Percentiles rank a stretch among this genome's conserved stretches.
These are phyloP conservation scores for Basipetospora chlamydospora DNA, from an alignment of 2,329 filamentous ascomycete genomes.

Conservation along the genomic window DNA sequence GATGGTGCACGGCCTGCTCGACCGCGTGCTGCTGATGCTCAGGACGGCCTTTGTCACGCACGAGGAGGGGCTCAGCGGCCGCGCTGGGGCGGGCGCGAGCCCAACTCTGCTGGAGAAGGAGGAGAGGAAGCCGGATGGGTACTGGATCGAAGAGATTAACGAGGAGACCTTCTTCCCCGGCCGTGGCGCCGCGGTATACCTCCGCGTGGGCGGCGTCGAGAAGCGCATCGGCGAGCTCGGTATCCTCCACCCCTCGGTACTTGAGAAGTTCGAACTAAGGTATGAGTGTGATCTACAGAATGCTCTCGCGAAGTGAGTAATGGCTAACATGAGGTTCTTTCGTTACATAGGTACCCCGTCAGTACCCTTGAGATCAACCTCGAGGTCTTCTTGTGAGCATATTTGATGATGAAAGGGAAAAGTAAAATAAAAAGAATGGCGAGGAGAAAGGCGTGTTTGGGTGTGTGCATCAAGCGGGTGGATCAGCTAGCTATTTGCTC, in stretches of 20 bases:
- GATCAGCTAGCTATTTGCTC: no score
- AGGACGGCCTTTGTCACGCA: slow-evolving; percentile 64
- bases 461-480: no score
- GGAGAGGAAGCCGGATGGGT: slow-evolving; percentile 50
- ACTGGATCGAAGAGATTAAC: slow-evolving; percentile 90
- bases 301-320: no score
- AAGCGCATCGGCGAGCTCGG: slow-evolving; percentile 77
- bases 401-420: slow-evolving; percentile 6
- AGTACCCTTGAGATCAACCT: slow-evolving; percentile 91
- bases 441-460: not conserved
- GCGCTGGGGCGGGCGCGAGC: slow-evolving; percentile 16
- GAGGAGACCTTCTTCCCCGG: slow-evolving; percentile 86
- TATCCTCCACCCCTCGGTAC: slow-evolving; percentile 80
- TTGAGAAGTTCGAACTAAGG: slow-evolving; percentile 87
- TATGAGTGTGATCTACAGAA: no score
- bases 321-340: no score
- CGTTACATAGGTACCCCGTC: slow-evolving; percentile 56
- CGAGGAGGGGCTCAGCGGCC: slow-evolving; percentile 49
- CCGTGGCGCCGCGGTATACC: slow-evolving; percentile 71
- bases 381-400: slow-evolving; percentile 66
- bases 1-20: slow-evolving; percentile 83
- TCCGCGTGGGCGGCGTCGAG: slow-evolving; percentile 60
- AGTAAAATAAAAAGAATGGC: slow-evolving; percentile 7
- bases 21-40: slow-evolving; percentile 86
- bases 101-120: not conserved